Base-by-base conservation (phyloP, 345 rosid species). In the Streptanthus diversifolius region DNA sequence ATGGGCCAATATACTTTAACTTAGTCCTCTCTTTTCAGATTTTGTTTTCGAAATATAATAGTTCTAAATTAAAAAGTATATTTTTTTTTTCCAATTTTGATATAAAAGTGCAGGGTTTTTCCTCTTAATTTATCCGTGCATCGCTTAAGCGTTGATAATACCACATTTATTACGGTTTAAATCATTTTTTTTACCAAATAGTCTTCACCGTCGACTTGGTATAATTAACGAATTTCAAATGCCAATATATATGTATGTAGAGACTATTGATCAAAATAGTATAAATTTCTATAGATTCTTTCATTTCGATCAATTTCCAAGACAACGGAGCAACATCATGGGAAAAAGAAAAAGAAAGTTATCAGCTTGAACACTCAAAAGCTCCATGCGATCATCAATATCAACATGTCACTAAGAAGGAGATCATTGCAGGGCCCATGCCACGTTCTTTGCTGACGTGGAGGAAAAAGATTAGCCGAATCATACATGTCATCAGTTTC, bases 391-490 rank as follows among this genome's bases (percentile, higher is more conserved):
- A 66, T 66, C 60, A 66, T 53, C 60, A 44, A 9, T 53, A 19
- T 40, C 14, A 64, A 40, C 56, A 56, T 36, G 19, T 32, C 8
- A 49, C 37, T 8, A 73, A 64, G 47, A 48, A 74, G 39, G 62
- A 66, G 8, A 49, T 30, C 15, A 5, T 21, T 30, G 12, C 6
- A 49, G 88, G 85, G 68, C 73, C 76, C 8, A 88, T 62, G 66
- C 80, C 84, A 0, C 80, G 77, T 3, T 81, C 73, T 7, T 45
- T 86, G n/a, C 80, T 86, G 68, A 83, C 86, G 85, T 93, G 97
- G 97, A 85, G 87, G 51, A 89, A 80, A 80, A 80, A 82, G 68
- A 86, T 93, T 73, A 83, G 96, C 4, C 85, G 88, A 17, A 24
- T 90, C 41, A 79, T 91, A 78, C 89, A 83, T 15, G 81, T 82